These are phyloP conservation scores for Curvularia spicifera DNA, from an alignment of 2,329 filamentous ascomycete genomes.

Conservation along the genomic window DNA sequence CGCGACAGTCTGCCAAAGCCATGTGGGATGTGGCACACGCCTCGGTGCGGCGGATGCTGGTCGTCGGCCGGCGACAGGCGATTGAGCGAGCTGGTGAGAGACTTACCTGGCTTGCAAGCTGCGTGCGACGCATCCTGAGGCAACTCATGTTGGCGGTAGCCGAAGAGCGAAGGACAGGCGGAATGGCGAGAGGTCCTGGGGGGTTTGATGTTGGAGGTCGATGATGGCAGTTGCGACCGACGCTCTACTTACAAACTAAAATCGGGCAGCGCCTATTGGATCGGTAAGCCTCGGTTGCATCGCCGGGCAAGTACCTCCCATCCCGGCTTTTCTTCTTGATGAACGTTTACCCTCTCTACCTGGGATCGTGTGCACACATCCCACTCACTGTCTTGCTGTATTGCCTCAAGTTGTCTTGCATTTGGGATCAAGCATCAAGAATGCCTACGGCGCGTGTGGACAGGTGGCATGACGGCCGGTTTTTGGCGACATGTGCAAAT, in stretches of 20 bases:
- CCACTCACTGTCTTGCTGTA: neutral
- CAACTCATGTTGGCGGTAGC: constrained; percentile 48
- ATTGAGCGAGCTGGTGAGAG: constrained; percentile 17
- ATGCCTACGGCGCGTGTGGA: neutral
- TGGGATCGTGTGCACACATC: neutral
- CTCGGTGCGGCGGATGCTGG: constrained; percentile 35
- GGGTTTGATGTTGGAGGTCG: constrained; percentile 33
- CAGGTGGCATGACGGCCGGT: neutral
- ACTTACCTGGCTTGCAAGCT: constrained; percentile 50
- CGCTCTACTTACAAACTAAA: constrained; percentile 29
- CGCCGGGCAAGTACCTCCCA: constrained; percentile 20
- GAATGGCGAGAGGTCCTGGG: constrained; percentile 28
- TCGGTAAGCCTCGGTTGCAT: constrained; percentile 39
- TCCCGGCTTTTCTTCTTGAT: constrained; percentile 39
- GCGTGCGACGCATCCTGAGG: constrained; percentile 49
- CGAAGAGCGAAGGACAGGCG: constrained; percentile 36
- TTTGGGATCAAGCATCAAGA: neutral
- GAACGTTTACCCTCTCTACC: constrained; percentile 16
- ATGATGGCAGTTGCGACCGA: constrained; percentile 31
- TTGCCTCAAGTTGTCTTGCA: neutral
- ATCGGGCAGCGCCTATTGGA: constrained; percentile 35
- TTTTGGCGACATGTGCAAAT: neutral
- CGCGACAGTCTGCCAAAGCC: constrained; percentile 19
- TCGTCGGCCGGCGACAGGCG: constrained; percentile 18
- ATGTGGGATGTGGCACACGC: constrained; percentile 34